Conservation (phyloP, 1,139 yeast species). For the Saccharomyces hybrid region DNA sequence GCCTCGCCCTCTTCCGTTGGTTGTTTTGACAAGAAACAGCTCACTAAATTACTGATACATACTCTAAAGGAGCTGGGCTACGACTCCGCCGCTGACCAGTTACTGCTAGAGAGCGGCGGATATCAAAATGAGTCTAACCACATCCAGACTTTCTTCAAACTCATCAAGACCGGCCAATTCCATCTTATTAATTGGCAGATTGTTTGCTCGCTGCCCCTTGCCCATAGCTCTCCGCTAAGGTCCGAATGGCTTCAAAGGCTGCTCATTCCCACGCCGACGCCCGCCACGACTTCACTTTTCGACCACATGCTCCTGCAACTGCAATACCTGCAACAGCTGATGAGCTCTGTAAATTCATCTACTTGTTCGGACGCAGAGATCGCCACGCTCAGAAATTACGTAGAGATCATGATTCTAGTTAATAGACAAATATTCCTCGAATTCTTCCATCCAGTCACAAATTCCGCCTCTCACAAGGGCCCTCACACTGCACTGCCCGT, state of each 20-base stretch:
- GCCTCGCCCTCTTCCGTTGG: not conserved
- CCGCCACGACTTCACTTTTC: no score
- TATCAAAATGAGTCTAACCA: conserved; percentile 38
- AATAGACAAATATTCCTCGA: conserved; percentile 38
- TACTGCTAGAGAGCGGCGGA: conserved; percentile 38
- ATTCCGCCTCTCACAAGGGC: not conserved
- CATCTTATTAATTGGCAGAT: not conserved
- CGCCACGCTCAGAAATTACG: not conserved
- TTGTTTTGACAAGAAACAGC: conserved; percentile 34
- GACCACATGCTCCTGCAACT: not conserved
- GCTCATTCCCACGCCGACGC: not conserved
- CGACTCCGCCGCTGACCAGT: conserved; percentile 32
- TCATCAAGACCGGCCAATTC: conserved; percentile 3
- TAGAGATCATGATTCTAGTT: conserved; percentile 33
- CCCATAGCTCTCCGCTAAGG: not conserved
- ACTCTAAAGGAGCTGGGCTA: conserved; percentile 45
- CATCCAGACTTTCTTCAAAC: conserved; percentile 35
- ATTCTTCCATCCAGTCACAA: conserved; percentile 9
- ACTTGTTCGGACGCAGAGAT: not conserved
- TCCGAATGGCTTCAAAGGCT: not conserved
- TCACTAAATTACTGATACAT: conserved; percentile 44
- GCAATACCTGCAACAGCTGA: not conserved
- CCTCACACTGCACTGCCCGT: conserved; percentile 17
- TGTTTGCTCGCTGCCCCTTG: not conserved
- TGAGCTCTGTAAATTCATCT: not conserved